Conservation (phyloP, 257 asterid species). For the Capsicum rhomboideum region DNA sequence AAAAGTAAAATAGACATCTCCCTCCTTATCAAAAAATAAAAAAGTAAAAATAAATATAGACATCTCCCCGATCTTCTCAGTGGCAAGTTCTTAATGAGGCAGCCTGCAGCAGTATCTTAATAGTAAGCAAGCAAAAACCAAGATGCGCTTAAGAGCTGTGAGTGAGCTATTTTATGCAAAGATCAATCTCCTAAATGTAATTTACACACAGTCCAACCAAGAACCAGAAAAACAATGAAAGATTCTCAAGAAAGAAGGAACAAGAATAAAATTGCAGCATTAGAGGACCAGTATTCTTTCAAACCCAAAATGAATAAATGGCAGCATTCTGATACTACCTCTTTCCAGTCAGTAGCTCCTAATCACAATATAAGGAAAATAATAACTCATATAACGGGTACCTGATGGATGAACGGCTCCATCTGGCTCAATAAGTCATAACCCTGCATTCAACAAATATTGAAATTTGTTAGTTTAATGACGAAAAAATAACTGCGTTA, state of each 20-base stretch:
- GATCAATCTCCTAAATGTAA: neutral
- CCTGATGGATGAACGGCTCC: constrained; percentile 98
- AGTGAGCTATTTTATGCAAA: neutral
- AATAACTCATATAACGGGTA: constrained; percentile 18
- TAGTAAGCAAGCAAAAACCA: neutral
- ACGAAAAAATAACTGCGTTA: constrained; percentile 7
- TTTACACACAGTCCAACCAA: neutral
- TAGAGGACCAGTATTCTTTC: neutral
- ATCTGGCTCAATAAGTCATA: constrained; percentile 71
- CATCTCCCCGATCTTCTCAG: neutral
- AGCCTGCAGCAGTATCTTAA: neutral
- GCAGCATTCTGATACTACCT: neutral
- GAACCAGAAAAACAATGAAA: neutral
- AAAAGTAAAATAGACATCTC: neutral
- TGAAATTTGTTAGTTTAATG: constrained; percentile 13
- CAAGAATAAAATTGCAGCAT: neutral
- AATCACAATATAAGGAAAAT: neutral
- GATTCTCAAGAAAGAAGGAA: neutral
- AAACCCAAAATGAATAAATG: neutral
- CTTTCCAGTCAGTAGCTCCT: neutral
- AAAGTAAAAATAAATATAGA: neutral
- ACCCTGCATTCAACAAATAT: constrained; percentile 48
- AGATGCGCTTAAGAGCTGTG: neutral
- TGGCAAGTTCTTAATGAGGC: neutral
- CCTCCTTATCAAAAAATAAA: neutral